Conservation (phyloP, 768 basidiomycete genomes). For the Termitomyces sp. region DNA sequence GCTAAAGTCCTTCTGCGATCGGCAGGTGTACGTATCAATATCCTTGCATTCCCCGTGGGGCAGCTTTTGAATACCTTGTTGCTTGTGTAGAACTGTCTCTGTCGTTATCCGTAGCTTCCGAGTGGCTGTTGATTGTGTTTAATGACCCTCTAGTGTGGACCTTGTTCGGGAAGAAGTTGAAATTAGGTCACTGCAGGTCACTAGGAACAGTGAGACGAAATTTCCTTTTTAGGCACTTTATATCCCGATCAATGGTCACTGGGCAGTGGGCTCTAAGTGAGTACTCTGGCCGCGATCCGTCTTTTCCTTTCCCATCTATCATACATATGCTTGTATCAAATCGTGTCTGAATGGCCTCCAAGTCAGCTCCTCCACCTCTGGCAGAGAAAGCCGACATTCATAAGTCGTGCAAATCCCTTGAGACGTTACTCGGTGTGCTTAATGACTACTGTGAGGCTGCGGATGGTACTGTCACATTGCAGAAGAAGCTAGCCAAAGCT, state of each 20-base stretch:
- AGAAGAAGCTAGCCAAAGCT: constrained; percentile 76
- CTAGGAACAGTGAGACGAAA: constrained; percentile 1
- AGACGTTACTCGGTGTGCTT: constrained; percentile 61
- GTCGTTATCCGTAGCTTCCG: background rate
- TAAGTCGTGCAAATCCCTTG: constrained; percentile 77
- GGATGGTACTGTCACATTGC: constrained; percentile 54
- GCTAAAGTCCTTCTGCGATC: background rate
- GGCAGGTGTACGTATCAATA: background rate
- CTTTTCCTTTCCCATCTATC: too few relatives aligned
- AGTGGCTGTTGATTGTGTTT: background rate
- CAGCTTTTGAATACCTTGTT: background rate
- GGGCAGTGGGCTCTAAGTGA: too few relatives aligned
- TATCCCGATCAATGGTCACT: background rate
- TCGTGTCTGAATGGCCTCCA: constrained; percentile 16
- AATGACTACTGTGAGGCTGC: constrained; percentile 78
- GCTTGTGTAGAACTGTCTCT: background rate
- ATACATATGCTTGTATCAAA: constrained; percentile 1
- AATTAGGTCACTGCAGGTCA: background rate
- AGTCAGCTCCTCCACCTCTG: constrained; percentile 23
- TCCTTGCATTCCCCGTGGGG: background rate
- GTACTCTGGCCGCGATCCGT: too few relatives aligned
- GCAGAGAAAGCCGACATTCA: constrained; percentile 73
- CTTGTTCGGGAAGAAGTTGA: background rate
- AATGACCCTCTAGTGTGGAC: background rate
- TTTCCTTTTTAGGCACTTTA: constrained; percentile 2